Conservation (phyloP, 371 early-diverging fungal species). For the Mortierella polycephala region DNA sequence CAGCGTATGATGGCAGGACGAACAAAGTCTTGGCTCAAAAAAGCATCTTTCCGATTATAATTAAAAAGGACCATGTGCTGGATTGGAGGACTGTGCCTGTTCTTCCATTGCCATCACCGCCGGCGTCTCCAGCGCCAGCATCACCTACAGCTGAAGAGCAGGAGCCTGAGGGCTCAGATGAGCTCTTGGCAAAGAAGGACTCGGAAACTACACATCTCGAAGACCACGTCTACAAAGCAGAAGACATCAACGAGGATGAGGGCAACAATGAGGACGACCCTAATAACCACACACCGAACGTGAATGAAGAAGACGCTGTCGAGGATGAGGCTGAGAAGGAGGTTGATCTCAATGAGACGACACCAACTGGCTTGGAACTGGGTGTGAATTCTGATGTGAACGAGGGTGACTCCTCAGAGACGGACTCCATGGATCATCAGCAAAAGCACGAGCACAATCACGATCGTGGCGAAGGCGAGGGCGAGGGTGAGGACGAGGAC, state of each 20-base stretch:
- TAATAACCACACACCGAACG: background rate
- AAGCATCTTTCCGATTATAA: slow-evolving; percentile 30
- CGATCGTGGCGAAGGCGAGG: background rate
- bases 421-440: background rate
- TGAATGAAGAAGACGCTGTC: background rate
- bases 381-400: background rate
- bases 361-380: background rate
- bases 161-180: slow-evolving; percentile 1
- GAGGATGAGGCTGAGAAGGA: slow-evolving; percentile 8
- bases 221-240: slow-evolving; percentile 4
- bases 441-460: slow-evolving; percentile 3
- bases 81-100: slow-evolving; percentile 10
- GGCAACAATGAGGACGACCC: background rate
- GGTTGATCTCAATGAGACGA: background rate
- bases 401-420: background rate
- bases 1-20: slow-evolving; percentile 40
- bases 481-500: background rate
- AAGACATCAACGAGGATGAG: background rate
- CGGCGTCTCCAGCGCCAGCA: background rate
- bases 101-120: slow-evolving; percentile 1
- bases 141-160: background rate
- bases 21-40: slow-evolving; percentile 26
- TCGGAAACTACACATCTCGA: slow-evolving; percentile 12
- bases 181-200: slow-evolving; percentile 24
- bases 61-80: slow-evolving; percentile 17